phyloP scores from a whole-genome alignment of 1,284 basidiomycete species.

The Cryptococcus wingfieldii region DNA sequence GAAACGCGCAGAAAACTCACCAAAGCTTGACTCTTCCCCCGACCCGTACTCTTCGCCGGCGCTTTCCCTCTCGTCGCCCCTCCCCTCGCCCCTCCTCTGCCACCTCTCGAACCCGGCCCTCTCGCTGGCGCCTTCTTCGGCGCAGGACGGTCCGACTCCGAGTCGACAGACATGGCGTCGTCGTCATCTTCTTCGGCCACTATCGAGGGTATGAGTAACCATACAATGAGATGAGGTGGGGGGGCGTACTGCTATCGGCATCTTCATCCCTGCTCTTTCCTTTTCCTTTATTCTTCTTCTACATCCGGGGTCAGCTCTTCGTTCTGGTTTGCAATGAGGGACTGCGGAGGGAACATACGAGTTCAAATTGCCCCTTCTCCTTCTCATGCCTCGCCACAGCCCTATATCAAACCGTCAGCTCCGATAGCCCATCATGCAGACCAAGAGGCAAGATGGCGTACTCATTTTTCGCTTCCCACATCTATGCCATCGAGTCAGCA shows the following conservation, averaged over 20 bases:
- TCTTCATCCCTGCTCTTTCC: constrained; percentile 56
- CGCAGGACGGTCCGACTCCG: constrained; percentile 12
- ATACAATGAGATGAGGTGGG: neutral
- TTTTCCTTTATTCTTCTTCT: constrained; percentile 52
- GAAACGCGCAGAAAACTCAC: constrained; percentile 31
- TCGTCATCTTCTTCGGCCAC: constrained; percentile 27
- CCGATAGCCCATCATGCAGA: too few species aligned
- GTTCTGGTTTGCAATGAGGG: too few species aligned
- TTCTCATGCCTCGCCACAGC: too few species aligned
- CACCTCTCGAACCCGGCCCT: constrained; percentile 36
- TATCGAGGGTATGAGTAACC: neutral
- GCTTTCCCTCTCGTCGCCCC: constrained; percentile 34
- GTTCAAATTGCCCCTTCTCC: too few species aligned
- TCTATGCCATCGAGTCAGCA: neutral
- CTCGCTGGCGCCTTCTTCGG: constrained; percentile 53
- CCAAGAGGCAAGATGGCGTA: too few species aligned
- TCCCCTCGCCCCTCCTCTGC: constrained; percentile 29
- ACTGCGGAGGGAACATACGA: too few species aligned
- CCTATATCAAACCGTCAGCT: too few species aligned
- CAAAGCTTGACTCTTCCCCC: constrained; percentile 53
- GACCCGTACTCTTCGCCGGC: too few species aligned
- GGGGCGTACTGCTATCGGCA: constrained; percentile 66
- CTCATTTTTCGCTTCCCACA: too few species aligned
- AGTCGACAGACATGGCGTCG: constrained; percentile 6
- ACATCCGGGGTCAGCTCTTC: constrained; percentile 33